Conservation (phyloP, 2,329 filamentous ascomycete genomes). For the Apiospora marii region DNA sequence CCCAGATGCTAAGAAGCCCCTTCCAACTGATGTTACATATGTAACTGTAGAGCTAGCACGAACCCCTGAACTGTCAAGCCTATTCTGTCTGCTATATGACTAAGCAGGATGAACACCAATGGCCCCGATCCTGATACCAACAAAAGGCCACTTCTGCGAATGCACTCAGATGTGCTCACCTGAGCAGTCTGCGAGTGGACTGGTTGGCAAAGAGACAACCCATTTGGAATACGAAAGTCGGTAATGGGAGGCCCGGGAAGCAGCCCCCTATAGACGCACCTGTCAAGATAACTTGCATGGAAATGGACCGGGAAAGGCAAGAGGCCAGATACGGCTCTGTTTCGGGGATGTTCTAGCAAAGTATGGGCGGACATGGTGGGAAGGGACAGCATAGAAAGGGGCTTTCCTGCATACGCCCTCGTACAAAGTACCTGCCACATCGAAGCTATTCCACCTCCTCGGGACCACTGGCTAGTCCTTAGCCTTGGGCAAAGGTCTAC, state of each 20-base stretch:
- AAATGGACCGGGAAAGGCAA: neutral
- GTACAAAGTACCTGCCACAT: neutral
- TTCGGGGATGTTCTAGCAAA: neutral
- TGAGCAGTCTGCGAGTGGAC: neutral
- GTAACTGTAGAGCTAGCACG: too few relatives aligned
- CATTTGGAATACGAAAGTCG: neutral
- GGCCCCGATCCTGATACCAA: neutral
- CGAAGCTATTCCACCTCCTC: neutral
- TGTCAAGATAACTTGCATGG: neutral
- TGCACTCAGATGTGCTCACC: neutral
- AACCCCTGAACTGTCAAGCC: neutral
- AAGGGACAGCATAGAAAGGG: neutral
- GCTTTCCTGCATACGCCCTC: neutral
- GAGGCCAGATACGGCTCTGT: neutral
- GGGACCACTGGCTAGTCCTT: neutral
- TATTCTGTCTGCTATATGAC: neutral
- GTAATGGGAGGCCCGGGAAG: neutral
- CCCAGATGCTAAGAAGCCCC: too few relatives aligned
- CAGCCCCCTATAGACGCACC: neutral
- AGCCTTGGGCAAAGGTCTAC: too few relatives aligned
- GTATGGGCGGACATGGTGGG: neutral
- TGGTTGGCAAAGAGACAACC: neutral
- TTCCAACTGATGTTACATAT: too few relatives aligned
- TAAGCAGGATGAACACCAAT: neutral
- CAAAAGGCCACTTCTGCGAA: neutral